These are phyloP conservation scores for Saturnispora sanitii DNA, from an alignment of 805 yeast species.

Conservation along the genomic window DNA sequence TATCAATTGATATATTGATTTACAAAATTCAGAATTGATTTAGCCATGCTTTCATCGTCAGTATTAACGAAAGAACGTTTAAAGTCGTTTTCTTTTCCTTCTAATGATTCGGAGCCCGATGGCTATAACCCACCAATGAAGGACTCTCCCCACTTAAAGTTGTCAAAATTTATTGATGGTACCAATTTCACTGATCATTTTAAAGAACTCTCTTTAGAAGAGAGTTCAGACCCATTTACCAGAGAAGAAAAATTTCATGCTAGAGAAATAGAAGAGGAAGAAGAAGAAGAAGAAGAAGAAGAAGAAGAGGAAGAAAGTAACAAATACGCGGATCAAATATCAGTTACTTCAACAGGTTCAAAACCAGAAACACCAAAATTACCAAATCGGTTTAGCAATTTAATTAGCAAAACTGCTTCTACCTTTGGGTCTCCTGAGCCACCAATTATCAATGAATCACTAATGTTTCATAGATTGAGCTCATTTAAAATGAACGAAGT, in stretches of 20 bases:
- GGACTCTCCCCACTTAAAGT: neutral
- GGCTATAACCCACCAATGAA: too few species aligned
- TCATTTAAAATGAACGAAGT: neutral
- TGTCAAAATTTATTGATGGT: too few species aligned
- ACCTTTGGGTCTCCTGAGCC: neutral
- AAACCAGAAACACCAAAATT: neutral
- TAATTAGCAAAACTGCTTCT: neutral
- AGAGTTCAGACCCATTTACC: too few species aligned
- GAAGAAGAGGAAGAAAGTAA: neutral
- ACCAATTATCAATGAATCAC: neutral
- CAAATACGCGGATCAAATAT: neutral
- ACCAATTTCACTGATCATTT: neutral
- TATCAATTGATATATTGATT: neutral
- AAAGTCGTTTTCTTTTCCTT: neutral
- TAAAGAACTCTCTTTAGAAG: neutral
- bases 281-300: neutral
- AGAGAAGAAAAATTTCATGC: too few species aligned
- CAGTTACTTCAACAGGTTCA: neutral
- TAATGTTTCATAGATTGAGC: neutral
- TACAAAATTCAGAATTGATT: neutral
- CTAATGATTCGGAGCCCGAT: neutral
- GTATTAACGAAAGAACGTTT: neutral
- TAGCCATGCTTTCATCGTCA: neutral
- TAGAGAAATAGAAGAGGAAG: neutral
- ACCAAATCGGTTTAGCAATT: conserved; percentile 1